Base-by-base conservation (phyloP, 371 early-diverging fungal genomes). In the Mycotypha africana region DNA sequence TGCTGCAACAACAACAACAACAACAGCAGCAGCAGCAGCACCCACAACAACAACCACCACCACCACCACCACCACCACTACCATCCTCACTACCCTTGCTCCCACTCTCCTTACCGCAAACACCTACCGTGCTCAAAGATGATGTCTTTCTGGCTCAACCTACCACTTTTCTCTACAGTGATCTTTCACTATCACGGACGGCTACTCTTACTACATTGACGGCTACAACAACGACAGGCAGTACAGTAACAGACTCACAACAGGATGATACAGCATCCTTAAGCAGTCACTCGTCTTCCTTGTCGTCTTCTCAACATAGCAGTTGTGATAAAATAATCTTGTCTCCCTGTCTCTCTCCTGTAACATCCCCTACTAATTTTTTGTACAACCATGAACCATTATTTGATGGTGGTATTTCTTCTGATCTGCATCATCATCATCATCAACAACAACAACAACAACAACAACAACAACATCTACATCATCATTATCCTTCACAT, bases 331-430 rank as follows among this genome's bases (percentile, higher is more conserved):
- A 44, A 26, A n/a, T n/a, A n/a, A 25, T 34, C 8, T 31, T 45
- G 17, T 49, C 53, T 8, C 53, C 49, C 21, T 44, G 44, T 16
- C 33, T 60, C 19, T 53, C 60, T 26, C 59, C 59, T 20, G 59
- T 59, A 8, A 59, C 54, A 10, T 57, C 53, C 4, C 62, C 62
- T 17, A 57, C 62, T 1, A 49, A 53, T 28, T 53, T 62, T 30
- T 39, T 62, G 41, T 54, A 57, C 33, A 57, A 62, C 35, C 53
- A 62, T 51, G 62, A 62, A 11, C 62, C 62, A 17, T 42, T 62
- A 26, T 62, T 62, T 54, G 62, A 62, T 38, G 60, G 60, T 20
- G 48, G 54, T 15, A 53, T 53, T 20, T 23, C 30, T 14, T 14
- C 31, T 30, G 16, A 16, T 14, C 34, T 34, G n/a, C 37, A 15